phyloP scores from a whole-genome alignment of 257 asterid genomes.

The Schizonepeta tenuifolia region DNA sequence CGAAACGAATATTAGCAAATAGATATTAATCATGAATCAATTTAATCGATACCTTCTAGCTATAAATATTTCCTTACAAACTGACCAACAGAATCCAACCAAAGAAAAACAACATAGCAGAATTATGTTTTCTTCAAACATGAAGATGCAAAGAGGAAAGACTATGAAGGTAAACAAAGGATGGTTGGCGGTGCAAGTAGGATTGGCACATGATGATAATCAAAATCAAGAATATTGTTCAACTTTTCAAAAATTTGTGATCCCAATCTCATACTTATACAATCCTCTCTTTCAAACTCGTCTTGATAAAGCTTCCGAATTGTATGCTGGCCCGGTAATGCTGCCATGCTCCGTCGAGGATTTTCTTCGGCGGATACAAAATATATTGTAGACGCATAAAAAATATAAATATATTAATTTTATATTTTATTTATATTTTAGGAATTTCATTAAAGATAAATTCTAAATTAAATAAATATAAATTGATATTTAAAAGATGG shows the following conservation, averaged over 20 bases:
- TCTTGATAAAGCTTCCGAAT: slow-evolving; percentile 30
- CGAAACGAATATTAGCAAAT: neutral
- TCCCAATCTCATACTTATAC: slow-evolving; percentile 34
- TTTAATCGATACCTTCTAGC: neutral
- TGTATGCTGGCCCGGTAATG: slow-evolving; percentile 31
- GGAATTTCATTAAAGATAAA: too few relatives aligned
- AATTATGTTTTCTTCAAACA: slow-evolving; percentile 6
- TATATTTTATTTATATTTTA: too few relatives aligned
- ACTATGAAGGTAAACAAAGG: slow-evolving; percentile 40
- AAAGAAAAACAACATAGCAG: neutral
- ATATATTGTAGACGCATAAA: too few relatives aligned
- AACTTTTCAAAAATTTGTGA: slow-evolving; percentile 15
- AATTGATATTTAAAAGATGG: too few relatives aligned
- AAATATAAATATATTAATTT: too few relatives aligned
- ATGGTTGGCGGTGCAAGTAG: slow-evolving; percentile 50
- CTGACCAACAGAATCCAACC: neutral
- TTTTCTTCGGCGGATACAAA: slow-evolving; percentile 36
- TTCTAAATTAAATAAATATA: too few relatives aligned
- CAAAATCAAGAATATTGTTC: neutral
- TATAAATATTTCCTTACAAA: neutral
- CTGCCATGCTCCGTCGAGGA: slow-evolving; percentile 38
- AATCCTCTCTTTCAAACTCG: slow-evolving; percentile 27
- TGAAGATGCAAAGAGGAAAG: slow-evolving; percentile 25
- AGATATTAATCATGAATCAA: neutral
- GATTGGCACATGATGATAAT: slow-evolving; percentile 38